Percentiles rank a stretch among this genome's conserved stretches.
phyloP scores from a whole-genome alignment of 306 rosid species.

The Erythrophleum fordii region DNA sequence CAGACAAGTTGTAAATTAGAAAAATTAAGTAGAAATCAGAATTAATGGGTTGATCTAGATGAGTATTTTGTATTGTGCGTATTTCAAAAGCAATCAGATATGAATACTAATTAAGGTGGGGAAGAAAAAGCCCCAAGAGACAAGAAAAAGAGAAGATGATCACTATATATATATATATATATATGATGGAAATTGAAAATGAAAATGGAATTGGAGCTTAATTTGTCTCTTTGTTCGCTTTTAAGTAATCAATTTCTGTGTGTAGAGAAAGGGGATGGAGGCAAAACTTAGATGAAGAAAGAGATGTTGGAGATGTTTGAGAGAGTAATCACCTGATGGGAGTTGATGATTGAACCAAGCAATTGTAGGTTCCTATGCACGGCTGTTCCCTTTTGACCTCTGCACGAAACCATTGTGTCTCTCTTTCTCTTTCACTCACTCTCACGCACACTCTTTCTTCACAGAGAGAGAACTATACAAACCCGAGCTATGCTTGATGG shows the following conservation, averaged over 20 bases:
- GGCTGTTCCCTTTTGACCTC: constrained; percentile 52
- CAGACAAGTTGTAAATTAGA: not conserved
- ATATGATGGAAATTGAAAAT: not conserved
- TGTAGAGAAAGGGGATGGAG: not conserved
- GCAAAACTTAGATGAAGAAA: constrained; percentile 23
- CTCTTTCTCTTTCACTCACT: not conserved
- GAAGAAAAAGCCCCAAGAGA: not conserved
- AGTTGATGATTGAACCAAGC: constrained; percentile 62
- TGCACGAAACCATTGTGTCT: constrained; percentile 57
- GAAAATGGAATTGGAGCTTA: not conserved
- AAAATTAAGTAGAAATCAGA: not conserved
- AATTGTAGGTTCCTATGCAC: constrained; percentile 56
- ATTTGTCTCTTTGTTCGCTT: not conserved
- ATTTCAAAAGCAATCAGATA: too few relatives aligned
- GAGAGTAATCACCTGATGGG: constrained; percentile 50
- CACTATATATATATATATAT: too few relatives aligned
- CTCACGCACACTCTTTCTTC: not conserved
- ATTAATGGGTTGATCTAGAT: not conserved
- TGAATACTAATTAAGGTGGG: not conserved
- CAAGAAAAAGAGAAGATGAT: not conserved
- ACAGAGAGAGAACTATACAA: constrained; percentile 9
- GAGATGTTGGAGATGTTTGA: constrained; percentile 9
- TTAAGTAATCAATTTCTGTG: not conserved
- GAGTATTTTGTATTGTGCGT: too few relatives aligned
- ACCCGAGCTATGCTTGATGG: constrained; percentile 32